These are phyloP conservation scores for Backusella australiensis DNA, from an alignment of 192 early-diverging fungal genomes.

Conservation along the genomic window DNA sequence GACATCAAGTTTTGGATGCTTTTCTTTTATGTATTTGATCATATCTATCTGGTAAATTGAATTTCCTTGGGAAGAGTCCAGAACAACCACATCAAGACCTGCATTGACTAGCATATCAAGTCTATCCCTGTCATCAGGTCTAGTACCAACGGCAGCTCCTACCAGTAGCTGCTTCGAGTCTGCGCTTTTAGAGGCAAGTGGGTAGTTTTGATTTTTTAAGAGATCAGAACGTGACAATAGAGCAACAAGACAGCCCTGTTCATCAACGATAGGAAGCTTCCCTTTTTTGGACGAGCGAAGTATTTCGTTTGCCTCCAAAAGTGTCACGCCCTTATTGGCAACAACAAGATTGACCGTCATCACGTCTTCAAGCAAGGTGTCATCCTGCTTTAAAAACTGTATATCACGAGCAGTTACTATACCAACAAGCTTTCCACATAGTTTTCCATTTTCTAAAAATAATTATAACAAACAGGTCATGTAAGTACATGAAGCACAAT, in stretches of 20 bases:
- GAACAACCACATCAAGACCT: slow-evolving; percentile 93
- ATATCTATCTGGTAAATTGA: slow-evolving; percentile 93
- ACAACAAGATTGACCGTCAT: slow-evolving; percentile 92
- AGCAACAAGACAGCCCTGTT: slow-evolving; percentile 77
- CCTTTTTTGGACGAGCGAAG: slow-evolving; percentile 91
- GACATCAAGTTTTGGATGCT: slow-evolving; percentile 79
- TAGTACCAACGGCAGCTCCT: slow-evolving; percentile 92
- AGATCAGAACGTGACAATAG: slow-evolving; percentile 93
- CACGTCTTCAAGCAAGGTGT: slow-evolving; percentile 63
- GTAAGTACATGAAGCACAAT: background rate
- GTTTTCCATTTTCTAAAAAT: slow-evolving; percentile 70
- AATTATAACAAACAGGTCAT: background rate
- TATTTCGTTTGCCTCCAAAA: slow-evolving; percentile 87
- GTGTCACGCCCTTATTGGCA: slow-evolving; percentile 85
- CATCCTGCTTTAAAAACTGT: slow-evolving; percentile 80
- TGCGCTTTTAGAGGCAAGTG: slow-evolving; percentile 81
- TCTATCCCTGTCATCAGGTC: slow-evolving; percentile 82
- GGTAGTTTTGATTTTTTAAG: slow-evolving; percentile 96
- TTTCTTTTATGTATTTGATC: slow-evolving; percentile 90
- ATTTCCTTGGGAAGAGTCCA: slow-evolving; percentile 98
- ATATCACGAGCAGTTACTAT: slow-evolving; percentile 97
- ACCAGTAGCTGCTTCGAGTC: slow-evolving; percentile 88
- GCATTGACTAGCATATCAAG: slow-evolving; percentile 85
- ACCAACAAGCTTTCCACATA: slow-evolving; percentile 88
- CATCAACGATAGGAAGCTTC: slow-evolving; percentile 95